These are phyloP conservation scores for Helicocarpus griseus DNA, from an alignment of 2,329 filamentous ascomycete species.

Conservation along the genomic window DNA sequence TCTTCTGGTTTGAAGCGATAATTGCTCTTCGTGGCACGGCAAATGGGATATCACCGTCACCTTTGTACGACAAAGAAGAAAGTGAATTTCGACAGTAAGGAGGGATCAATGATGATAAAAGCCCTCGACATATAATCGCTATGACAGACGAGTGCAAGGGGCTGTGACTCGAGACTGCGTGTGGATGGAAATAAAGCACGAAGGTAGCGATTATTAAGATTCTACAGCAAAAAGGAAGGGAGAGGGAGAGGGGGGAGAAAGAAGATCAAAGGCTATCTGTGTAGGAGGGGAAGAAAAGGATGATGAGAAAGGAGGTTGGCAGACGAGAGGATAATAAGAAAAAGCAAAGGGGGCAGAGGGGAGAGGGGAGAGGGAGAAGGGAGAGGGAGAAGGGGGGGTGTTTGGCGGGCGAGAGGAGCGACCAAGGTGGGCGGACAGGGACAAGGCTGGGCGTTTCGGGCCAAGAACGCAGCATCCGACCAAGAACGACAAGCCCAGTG, in stretches of 20 bases:
- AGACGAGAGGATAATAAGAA: background rate
- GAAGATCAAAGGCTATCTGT: too few species aligned
- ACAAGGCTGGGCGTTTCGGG: constrained; percentile 7
- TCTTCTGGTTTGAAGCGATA: background rate
- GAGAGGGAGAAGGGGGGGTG: constrained; percentile 11
- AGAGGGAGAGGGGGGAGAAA: background rate
- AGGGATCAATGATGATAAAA: background rate
- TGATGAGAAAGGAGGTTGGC: background rate
- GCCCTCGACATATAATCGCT: background rate
- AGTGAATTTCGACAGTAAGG: background rate
- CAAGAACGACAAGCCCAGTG: background rate
- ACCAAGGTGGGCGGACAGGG: constrained; percentile 12
- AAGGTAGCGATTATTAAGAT: background rate
- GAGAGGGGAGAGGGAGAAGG: constrained; percentile 2
- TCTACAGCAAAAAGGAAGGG: background rate
- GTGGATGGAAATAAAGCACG: background rate
- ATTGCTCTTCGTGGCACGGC: background rate
- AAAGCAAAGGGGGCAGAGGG: background rate
- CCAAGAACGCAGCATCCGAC: constrained; percentile 8
- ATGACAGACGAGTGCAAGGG: too few species aligned
- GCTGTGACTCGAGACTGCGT: too few species aligned
- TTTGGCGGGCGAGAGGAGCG: constrained; percentile 8
- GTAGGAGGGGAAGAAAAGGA: constrained; percentile 2
- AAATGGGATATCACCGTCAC: background rate
- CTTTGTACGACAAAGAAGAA: background rate